phyloP scores from a whole-genome alignment of 2,329 filamentous ascomycete species.

The Dactylellina parvicollis region DNA sequence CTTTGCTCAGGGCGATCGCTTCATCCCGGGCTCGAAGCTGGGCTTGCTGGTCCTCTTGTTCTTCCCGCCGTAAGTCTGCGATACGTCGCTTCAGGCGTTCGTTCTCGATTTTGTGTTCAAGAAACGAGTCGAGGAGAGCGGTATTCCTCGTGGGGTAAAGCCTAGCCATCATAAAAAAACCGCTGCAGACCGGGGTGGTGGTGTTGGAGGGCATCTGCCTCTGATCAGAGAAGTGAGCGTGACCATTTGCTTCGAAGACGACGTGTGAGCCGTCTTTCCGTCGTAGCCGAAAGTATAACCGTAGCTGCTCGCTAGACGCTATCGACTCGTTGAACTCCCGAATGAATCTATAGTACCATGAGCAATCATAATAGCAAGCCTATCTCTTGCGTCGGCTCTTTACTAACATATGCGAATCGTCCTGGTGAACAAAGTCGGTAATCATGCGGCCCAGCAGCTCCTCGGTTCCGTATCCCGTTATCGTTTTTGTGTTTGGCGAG shows the following conservation, averaged over 20 bases:
- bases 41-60: constrained; percentile 73
- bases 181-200: constrained; percentile 71
- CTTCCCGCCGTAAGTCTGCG: constrained; percentile 83
- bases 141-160: constrained; percentile 91
- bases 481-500: constrained; percentile 77
- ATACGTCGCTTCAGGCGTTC: constrained; percentile 86
- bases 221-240: constrained; percentile 84
- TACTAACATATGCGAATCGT: constrained; percentile 67
- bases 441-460: constrained; percentile 80
- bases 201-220: constrained; percentile 56
- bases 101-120: constrained; percentile 97
- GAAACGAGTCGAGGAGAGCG: constrained; percentile 84
- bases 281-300: constrained; percentile 85
- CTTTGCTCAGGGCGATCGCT: constrained; percentile 61
- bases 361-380: constrained; percentile 57
- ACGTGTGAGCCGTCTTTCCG: constrained; percentile 77
- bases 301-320: constrained; percentile 78
- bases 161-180: constrained; percentile 91
- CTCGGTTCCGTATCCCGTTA: constrained; percentile 78
- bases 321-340: constrained; percentile 91
- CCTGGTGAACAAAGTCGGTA: constrained; percentile 82
- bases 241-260: constrained; percentile 91
- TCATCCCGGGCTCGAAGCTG: constrained; percentile 64
- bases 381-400: neutral
- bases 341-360: constrained; percentile 71